phyloP scores from a whole-genome alignment of 2,329 filamentous ascomycete genomes.

The Stemphylium lycopersici region DNA sequence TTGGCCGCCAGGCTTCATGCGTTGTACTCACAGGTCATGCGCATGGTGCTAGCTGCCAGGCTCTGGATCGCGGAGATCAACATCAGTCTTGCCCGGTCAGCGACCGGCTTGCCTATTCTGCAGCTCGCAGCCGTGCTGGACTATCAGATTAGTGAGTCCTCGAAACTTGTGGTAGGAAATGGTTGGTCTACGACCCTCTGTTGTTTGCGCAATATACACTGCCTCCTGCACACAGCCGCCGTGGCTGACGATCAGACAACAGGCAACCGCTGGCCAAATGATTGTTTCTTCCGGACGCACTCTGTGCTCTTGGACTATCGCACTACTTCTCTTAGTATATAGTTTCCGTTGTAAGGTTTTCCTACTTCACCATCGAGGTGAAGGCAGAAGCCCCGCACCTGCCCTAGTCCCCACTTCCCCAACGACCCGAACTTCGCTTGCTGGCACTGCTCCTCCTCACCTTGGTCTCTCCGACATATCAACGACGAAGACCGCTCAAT shows the following conservation, averaged over 20 bases:
- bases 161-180: background rate
- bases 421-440: background rate
- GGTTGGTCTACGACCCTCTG: background rate
- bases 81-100: background rate
- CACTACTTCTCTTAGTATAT: background rate
- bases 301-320: background rate
- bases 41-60: background rate
- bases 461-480: background rate
- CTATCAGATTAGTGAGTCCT: background rate
- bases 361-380: conserved; percentile 1
- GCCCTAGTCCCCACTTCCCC: conserved; percentile 13
- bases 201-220: background rate
- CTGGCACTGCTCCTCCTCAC: background rate
- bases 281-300: background rate
- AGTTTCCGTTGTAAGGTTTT: background rate
- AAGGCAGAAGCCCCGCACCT: conserved; percentile 12
- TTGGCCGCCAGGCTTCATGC: background rate
- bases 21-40: background rate
- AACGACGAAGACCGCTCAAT: background rate
- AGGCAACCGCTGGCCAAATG: background rate
- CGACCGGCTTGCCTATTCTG: background rate
- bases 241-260: background rate
- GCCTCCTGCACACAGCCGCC: background rate
- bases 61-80: background rate
- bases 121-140: background rate